Conservation (phyloP, 805 yeast species). For the Candida insectorum region DNA sequence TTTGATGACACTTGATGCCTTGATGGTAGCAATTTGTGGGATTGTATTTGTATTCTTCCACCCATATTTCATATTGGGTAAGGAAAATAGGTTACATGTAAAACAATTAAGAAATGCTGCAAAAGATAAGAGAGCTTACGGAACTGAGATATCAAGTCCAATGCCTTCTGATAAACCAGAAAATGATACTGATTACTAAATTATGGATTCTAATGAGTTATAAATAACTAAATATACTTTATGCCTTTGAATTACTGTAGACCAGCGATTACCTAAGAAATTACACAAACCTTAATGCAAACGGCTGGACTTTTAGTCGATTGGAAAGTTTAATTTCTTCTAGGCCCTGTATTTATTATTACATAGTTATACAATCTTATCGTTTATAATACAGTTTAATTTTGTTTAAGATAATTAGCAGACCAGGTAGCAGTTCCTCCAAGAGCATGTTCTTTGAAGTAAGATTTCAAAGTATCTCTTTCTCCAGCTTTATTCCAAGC, state of each 20-base stretch:
- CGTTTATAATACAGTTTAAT: too few relatives aligned
- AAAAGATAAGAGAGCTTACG: neutral
- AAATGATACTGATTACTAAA: too few relatives aligned
- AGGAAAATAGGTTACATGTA: conserved; percentile 25
- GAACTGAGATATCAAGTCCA: neutral
- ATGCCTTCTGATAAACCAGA: too few relatives aligned
- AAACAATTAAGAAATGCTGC: conserved; percentile 5
- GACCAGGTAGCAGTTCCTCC: conserved; percentile 17
- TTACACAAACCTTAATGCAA: too few relatives aligned
- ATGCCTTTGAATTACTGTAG: too few relatives aligned
- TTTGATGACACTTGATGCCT: conserved; percentile 34
- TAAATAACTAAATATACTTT: too few relatives aligned
- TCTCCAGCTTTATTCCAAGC: conserved; percentile 14
- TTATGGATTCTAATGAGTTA: too few relatives aligned
- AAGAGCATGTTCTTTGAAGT: conserved; percentile 12
- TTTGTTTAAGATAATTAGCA: conserved; percentile 12
- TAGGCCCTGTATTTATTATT: too few relatives aligned
- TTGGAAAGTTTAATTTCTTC: too few relatives aligned
- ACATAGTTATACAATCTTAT: too few relatives aligned
- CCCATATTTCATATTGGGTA: conserved; percentile 30
- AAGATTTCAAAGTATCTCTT: conserved; percentile 8
- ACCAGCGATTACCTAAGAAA: too few relatives aligned
- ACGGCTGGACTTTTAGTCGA: too few relatives aligned
- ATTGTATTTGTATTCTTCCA: conserved; percentile 32
- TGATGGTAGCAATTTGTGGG: conserved; percentile 31